Conservation (phyloP, 352 stramenopile genomes). For the Pythium angustatum region DNA sequence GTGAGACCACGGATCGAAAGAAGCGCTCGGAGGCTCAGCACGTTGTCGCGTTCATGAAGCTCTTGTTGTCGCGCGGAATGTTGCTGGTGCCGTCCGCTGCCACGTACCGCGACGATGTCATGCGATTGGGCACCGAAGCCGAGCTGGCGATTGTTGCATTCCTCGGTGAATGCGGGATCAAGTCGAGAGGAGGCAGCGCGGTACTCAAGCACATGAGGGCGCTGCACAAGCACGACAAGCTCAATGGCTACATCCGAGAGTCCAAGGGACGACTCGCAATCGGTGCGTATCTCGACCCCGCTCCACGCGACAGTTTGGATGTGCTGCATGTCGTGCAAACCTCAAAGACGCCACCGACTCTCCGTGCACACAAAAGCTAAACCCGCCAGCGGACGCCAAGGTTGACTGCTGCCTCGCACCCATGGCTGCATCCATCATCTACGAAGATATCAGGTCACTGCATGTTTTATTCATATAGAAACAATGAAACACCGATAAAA, state of each 20-base stretch:
- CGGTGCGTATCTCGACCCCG: constrained; percentile 9
- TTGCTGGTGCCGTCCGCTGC: neutral
- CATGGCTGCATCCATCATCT: too few relatives aligned
- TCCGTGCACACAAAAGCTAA: too few relatives aligned
- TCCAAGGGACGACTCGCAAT: neutral
- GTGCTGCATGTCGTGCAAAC: too few relatives aligned
- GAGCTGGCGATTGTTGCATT: neutral
- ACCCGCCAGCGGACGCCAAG: too few relatives aligned
- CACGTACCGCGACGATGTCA: neutral
- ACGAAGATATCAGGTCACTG: too few relatives aligned
- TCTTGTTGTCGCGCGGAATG: constrained; percentile 31
- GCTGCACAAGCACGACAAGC: constrained; percentile 2
- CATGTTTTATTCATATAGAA: too few relatives aligned
- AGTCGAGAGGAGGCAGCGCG: neutral
- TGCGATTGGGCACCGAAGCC: neutral
- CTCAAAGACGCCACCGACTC: too few relatives aligned
- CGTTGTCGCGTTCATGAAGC: constrained; percentile 34
- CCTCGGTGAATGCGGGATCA: neutral
- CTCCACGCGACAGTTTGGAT: too few relatives aligned
- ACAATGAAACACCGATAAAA: too few relatives aligned
- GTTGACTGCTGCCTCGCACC: too few relatives aligned
- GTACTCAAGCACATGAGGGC: constrained; percentile 16
- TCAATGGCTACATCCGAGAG: constrained; percentile 5
- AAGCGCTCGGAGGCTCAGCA: constrained; percentile 30
- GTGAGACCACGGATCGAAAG: constrained; percentile 18